Conservation (phyloP, 257 asterid species). For the Ehretia macrophylla region DNA sequence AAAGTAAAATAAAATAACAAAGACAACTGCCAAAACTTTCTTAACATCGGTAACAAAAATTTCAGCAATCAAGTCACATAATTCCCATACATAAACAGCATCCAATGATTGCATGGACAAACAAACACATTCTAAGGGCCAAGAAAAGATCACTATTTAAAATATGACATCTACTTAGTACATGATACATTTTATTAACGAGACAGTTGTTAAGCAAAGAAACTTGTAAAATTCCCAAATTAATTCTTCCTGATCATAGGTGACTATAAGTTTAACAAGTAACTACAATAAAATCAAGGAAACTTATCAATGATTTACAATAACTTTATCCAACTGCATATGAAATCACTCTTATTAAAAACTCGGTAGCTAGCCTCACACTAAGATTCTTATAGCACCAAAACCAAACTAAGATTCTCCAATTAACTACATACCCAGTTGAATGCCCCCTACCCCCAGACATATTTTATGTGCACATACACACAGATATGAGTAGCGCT, state of each 20-base stretch:
- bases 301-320: background rate
- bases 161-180: background rate
- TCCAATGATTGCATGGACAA: background rate
- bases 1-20: constrained; percentile 8
- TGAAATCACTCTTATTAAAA: background rate
- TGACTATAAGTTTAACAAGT: background rate
- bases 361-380: too few species aligned
- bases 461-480: background rate
- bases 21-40: background rate
- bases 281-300: background rate
- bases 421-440: background rate
- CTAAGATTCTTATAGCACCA: too few species aligned
- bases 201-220: background rate
- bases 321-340: background rate
- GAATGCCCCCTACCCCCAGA: background rate
- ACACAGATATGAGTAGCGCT: background rate
- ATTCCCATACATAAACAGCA: too few species aligned
- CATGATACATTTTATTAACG: background rate
- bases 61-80: too few species aligned
- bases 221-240: background rate
- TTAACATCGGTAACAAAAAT: background rate
- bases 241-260: background rate
- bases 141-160: too few species aligned
- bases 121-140: background rate
- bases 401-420: too few species aligned